Conservation (phyloP, 768 basidiomycete genomes). For the Amanita polypyramis region DNA sequence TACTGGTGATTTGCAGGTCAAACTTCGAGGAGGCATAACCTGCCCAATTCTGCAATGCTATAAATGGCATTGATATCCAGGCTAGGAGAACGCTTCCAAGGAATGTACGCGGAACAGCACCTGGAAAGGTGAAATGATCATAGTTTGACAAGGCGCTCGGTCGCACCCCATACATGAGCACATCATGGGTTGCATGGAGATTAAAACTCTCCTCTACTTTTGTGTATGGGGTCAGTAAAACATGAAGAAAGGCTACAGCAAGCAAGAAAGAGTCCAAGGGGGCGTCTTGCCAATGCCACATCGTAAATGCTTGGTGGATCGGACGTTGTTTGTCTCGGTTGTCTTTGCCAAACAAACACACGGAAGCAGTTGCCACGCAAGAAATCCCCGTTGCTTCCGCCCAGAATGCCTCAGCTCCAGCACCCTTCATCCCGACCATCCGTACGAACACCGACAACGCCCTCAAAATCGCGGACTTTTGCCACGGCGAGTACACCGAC, state of each 20-base stretch:
- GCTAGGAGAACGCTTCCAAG: slow-evolving; percentile 66
- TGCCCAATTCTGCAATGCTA: slow-evolving; percentile 28
- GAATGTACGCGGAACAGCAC: slow-evolving; percentile 85
- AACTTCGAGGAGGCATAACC: slow-evolving; percentile 45
- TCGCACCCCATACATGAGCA: slow-evolving; percentile 62
- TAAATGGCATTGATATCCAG: slow-evolving; percentile 38
- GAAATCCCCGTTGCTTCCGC: neutral
- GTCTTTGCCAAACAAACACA: neutral
- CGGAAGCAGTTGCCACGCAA: too few relatives aligned
- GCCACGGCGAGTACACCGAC: neutral
- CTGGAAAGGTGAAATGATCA: slow-evolving; percentile 84
- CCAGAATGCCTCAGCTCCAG: neutral
- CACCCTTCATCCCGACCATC: neutral
- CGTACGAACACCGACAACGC: slow-evolving; percentile 2
- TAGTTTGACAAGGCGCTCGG: slow-evolving; percentile 38
- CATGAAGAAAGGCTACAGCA: slow-evolving; percentile 48
- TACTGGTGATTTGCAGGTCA: slow-evolving; percentile 63
- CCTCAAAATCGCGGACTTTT: neutral
- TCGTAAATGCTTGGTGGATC: neutral
- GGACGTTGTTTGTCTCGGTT: neutral
- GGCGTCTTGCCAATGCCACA: neutral
- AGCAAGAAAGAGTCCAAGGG: slow-evolving; percentile 41
- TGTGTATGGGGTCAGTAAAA: slow-evolving; percentile 75
- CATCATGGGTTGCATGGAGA: slow-evolving; percentile 84
- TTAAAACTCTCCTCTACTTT: slow-evolving; percentile 99